These are phyloP conservation scores for Aspergillus fumigatus DNA, from an alignment of 2,329 filamentous ascomycete genomes.

Conservation along the genomic window DNA sequence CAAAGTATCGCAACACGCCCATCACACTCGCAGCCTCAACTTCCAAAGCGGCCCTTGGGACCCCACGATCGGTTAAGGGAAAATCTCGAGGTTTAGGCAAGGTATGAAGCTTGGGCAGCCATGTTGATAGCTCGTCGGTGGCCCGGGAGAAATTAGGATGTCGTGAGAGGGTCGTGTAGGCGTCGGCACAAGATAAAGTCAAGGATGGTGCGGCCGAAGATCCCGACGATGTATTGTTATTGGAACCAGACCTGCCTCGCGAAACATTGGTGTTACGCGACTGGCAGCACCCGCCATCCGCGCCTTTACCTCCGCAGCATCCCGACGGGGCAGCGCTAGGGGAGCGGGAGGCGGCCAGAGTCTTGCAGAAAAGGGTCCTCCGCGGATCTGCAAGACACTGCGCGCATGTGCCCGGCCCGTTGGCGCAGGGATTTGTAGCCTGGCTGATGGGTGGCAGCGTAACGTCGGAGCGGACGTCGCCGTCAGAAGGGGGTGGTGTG, in stretches of 20 bases:
- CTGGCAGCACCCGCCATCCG: conserved; percentile 61
- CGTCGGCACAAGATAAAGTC: conserved; percentile 68
- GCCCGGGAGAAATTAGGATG: conserved; percentile 72
- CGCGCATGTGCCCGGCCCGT: conserved; percentile 72
- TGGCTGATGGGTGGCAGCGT: conserved; percentile 37
- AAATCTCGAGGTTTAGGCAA: conserved; percentile 39
- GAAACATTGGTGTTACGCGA: conserved; percentile 26
- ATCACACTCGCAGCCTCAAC: conserved; percentile 81
- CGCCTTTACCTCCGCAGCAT: conserved; percentile 59
- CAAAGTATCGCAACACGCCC: conserved; percentile 78
- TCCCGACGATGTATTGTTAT: conserved; percentile 23
- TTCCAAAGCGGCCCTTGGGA: conserved; percentile 58
- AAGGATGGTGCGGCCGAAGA: conserved; percentile 41
- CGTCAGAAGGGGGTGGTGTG: conserved; percentile 51
- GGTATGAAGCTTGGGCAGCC: conserved; percentile 69
- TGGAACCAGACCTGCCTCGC: conserved; percentile 16
- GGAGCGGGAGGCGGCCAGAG: conserved; percentile 61
- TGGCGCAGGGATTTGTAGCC: conserved; percentile 48
- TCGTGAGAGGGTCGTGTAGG: conserved; percentile 72
- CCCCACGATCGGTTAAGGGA: conserved; percentile 21
- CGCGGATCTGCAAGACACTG: conserved; percentile 74
- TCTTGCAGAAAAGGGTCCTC: conserved; percentile 77
- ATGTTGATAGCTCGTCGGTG: conserved; percentile 67
- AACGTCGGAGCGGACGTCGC: conserved; percentile 55
- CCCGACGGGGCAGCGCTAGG: conserved; percentile 36